A percentile compares a stretch with the other conserved stretches of the same genome.
These are phyloP conservation scores for Epichloe gansuensis DNA, from an alignment of 2,329 filamentous ascomycete genomes.

Conservation along the genomic window DNA sequence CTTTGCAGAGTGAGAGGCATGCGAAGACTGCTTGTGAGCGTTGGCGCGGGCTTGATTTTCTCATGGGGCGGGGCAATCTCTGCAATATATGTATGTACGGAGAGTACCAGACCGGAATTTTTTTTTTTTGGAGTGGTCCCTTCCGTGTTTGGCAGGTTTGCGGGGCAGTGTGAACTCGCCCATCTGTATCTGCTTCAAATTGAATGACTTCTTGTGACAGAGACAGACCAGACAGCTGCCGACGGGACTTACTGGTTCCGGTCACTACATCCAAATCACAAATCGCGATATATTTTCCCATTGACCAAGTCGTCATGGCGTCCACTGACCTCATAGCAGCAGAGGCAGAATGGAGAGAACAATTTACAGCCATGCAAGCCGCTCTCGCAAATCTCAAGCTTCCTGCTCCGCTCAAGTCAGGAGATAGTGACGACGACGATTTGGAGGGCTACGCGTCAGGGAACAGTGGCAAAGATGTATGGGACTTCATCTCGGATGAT, in stretches of 20 bases:
- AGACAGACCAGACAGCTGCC: no score
- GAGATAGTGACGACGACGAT: slow-evolving; percentile 50
- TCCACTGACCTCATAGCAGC: slow-evolving; percentile 25
- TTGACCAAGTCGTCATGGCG: slow-evolving; percentile 16
- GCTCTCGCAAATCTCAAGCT: slow-evolving; percentile 62
- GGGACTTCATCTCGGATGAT: slow-evolving; percentile 77
- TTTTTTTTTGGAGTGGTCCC: no score
- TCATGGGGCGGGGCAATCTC: background rate
- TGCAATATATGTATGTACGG: no score
- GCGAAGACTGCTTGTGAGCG: no score
- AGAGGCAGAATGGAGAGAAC: slow-evolving; percentile 64
- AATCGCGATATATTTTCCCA: background rate
- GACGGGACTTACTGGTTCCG: no score
- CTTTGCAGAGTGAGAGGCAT: no score
- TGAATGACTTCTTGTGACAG: no score
- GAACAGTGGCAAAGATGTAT: slow-evolving; percentile 66
- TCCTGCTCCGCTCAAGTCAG: slow-evolving; percentile 27
- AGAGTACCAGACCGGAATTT: no score
- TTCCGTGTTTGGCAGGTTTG: background rate
- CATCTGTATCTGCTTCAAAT: background rate
- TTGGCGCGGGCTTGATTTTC: background rate
- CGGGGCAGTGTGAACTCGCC: slow-evolving; percentile 3
- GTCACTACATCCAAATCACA: background rate
- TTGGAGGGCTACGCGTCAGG: slow-evolving; percentile 41
- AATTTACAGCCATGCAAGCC: slow-evolving; percentile 74